Evolutionary conservation across 2,329 filamentous ascomycete genomes (phyloP).

Genomic region (Pyricularia pennisetigena): DNA sequence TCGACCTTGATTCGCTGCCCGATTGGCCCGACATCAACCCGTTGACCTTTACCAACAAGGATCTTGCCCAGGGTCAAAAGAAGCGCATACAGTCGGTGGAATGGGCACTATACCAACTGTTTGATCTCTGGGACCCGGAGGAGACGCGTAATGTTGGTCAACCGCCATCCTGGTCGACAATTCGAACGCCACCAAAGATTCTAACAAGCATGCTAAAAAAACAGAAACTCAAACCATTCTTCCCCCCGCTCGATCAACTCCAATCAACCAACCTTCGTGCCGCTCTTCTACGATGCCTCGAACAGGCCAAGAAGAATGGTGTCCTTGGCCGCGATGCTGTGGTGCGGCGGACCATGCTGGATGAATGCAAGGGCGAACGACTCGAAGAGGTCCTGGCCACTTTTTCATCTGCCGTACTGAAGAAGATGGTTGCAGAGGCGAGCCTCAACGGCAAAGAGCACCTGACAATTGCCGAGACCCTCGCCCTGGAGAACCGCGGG

Average conservation of each 20-base stretch:
- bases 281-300: slow-evolving; percentile 70
- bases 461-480: slow-evolving; percentile 31
- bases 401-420: slow-evolving; percentile 77
- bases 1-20: slow-evolving; percentile 64
- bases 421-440: slow-evolving; percentile 46
- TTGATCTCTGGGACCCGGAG: slow-evolving; percentile 70
- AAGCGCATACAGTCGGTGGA: slow-evolving; percentile 74
- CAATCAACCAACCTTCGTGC: slow-evolving; percentile 86
- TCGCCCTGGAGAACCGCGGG: slow-evolving; percentile 50
- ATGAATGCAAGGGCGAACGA: slow-evolving; percentile 88
- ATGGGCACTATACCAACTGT: slow-evolving; percentile 85
- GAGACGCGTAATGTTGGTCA: slow-evolving; percentile 56
- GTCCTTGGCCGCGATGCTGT: slow-evolving; percentile 69
- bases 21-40: slow-evolving; percentile 74
- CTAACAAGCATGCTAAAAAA: background rate
- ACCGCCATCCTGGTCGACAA: background rate
- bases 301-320: slow-evolving; percentile 81
- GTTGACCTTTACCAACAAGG: slow-evolving; percentile 58
- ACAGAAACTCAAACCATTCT: slow-evolving; percentile 82
- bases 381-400: slow-evolving; percentile 77
- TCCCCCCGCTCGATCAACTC: slow-evolving; percentile 79
- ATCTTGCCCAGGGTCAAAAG: slow-evolving; percentile 65
- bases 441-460: slow-evolving; percentile 11
- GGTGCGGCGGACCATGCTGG: slow-evolving; percentile 87
- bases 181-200: background rate